Evolutionary conservation across 2,329 filamentous ascomycete species (phyloP).

Genomic region (Beauveria brongniartii): DNA sequence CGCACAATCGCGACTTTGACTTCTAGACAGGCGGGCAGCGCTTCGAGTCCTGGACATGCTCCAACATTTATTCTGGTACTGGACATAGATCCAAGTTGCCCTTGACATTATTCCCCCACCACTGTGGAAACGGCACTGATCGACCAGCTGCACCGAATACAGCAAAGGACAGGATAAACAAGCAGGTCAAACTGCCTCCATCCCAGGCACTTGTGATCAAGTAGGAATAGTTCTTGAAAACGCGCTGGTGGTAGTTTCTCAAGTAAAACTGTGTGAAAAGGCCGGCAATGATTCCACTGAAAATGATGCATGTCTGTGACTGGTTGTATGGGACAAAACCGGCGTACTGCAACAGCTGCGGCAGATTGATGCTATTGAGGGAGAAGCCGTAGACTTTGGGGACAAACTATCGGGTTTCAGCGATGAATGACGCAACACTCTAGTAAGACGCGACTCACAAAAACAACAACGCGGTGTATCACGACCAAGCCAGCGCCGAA

Average conservation of each 20-base stretch:
- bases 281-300: conserved; percentile 36
- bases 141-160: conserved; percentile 44
- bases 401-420: conserved; percentile 27
- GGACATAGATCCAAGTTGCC: conserved; percentile 43
- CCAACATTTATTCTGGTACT: conserved; percentile 19
- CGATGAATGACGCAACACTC: too few relatives aligned
- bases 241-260: conserved; percentile 40
- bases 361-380: conserved; percentile 38
- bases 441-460: conserved; percentile 23
- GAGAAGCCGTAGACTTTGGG: conserved; percentile 37
- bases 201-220: conserved; percentile 45
- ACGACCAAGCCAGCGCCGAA: conserved; percentile 38
- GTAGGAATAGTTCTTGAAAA: conserved; percentile 48
- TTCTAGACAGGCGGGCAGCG: too few relatives aligned
- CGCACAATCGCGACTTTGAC: too few relatives aligned
- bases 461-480: conserved; percentile 34
- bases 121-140: conserved; percentile 37
- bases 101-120: conserved; percentile 46
- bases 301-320: conserved; percentile 46
- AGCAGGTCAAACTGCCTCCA: conserved; percentile 37
- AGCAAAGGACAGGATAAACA: conserved; percentile 48
- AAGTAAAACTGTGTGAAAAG: conserved; percentile 45
- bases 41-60: too few relatives aligned
- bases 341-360: conserved; percentile 46
- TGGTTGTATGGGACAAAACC: conserved; percentile 47